Percentiles rank a stretch among this genome's conserved stretches.
Conservation (phyloP, 75 land plant genomes). For the Isoetes taiwanensis region DNA sequence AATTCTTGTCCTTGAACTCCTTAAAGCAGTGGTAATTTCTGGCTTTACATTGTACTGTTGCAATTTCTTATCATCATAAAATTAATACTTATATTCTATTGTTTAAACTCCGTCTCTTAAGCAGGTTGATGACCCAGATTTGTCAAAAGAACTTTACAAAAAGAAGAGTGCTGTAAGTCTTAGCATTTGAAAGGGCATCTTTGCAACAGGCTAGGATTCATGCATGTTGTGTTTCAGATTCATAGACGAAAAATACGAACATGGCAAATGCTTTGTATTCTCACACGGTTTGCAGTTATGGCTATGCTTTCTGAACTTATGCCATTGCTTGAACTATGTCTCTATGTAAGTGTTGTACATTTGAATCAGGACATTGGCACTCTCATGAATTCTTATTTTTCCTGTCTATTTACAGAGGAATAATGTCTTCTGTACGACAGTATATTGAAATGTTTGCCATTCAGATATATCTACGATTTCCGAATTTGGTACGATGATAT, state of each 20-base stretch:
- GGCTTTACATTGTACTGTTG: too few relatives aligned
- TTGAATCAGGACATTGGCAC: background rate
- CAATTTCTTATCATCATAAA: background rate
- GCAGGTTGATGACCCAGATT: slow-evolving; percentile 66
- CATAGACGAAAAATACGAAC: slow-evolving; percentile 83
- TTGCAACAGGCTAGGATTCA: background rate
- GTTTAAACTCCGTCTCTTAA: too few relatives aligned
- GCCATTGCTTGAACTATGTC: slow-evolving; percentile 38
- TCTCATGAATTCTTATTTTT: background rate
- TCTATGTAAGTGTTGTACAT: slow-evolving; percentile 43
- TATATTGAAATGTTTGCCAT: slow-evolving; percentile 83
- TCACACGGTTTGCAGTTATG: slow-evolving; percentile 53
- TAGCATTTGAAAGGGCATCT: background rate
- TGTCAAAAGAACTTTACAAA: slow-evolving; percentile 75
- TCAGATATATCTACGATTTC: slow-evolving; percentile 65
- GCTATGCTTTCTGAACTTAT: slow-evolving; percentile 45
- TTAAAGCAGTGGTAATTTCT: slow-evolving; percentile 71
- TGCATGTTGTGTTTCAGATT: slow-evolving; percentile 33
- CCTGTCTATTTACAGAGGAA: slow-evolving; percentile 45
- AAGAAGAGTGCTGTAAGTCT: slow-evolving; percentile 73
- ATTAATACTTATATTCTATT: slow-evolving; percentile 5
- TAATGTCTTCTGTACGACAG: slow-evolving; percentile 88
- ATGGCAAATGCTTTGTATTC: slow-evolving; percentile 92
- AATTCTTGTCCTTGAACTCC: slow-evolving; percentile 55
- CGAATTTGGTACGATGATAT: slow-evolving; percentile 59